Evolutionary conservation across 2,329 filamentous ascomycete genomes (phyloP), one percentile per base, ranked within the genome.

Genomic region (Xylariaceae sp.): DNA sequence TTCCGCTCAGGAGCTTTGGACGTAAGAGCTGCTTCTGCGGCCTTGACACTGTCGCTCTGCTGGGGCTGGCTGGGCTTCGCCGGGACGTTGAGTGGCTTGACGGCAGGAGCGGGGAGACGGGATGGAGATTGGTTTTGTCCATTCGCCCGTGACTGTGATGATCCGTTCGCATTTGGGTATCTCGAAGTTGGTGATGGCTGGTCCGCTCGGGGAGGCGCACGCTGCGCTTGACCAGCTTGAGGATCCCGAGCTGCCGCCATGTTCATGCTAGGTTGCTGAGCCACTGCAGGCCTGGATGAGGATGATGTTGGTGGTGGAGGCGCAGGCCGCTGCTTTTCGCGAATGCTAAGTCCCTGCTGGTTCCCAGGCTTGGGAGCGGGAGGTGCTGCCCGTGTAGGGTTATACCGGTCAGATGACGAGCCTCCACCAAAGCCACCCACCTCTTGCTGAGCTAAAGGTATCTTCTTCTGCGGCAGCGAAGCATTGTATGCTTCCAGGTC

Each of bases 401-500:
- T 95, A 64, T 88, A 97, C 46, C 88, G 78, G 52, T 81, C 77
- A 32, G 61, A 43, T 4, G 65, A 55, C n/a, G 67, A 59, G 11
- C 73, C 59, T 14, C 69, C 52, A 31, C 70, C 66, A 45, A 73
- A 70, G 27, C 77, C 73, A 21, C 78, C 84, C 27, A 97, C 68
- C 62, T 97, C 92, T 64, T 96, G 89, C 61, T 97, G 87, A 21
- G 89, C 88, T 50, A 92, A 57, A 2, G 87, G 86, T 9, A 81
- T 67, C 59, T 86, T 87, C 47, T 75, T 81, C 69, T 94, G 85
- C 21, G 88, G 90, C 43, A 96, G 67, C 16, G 86, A 88, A 24
- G 87, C 85, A 61, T 97, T 95, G 64, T 95, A 96, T 13, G 81
- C 86, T 58, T 92, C 88, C 51, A 86, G 71, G 36, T 95, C 88